phyloP scores from a whole-genome alignment of 2,329 filamentous ascomycete species.

The Fonsecaea monophora region DNA sequence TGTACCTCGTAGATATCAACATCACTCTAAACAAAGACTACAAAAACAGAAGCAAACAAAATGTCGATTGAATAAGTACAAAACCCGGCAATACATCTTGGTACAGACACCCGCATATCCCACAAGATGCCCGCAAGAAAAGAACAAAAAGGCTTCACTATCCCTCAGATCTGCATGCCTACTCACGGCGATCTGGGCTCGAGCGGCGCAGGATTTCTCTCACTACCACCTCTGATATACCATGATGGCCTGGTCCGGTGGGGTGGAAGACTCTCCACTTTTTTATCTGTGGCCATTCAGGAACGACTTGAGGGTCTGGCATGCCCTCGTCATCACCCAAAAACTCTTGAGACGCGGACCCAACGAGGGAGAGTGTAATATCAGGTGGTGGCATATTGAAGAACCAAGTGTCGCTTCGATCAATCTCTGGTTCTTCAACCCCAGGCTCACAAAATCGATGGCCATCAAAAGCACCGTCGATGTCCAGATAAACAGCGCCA shows the following conservation, averaged over 20 bases:
- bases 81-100: background rate
- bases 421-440: conserved; percentile 35
- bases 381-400: conserved; percentile 36
- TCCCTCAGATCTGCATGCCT: background rate
- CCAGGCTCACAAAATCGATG: conserved; percentile 43
- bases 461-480: conserved; percentile 39
- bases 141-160: background rate
- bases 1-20: background rate
- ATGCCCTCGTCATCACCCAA: conserved; percentile 9
- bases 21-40: background rate
- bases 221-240: conserved; percentile 39
- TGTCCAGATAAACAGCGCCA: conserved; percentile 41
- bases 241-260: conserved; percentile 39
- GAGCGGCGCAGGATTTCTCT: conserved; percentile 16
- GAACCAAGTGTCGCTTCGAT: conserved; percentile 42
- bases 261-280: conserved; percentile 40
- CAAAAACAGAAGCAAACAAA: background rate
- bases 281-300: conserved; percentile 27
- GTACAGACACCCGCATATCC: background rate
- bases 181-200: background rate
- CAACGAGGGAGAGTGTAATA: background rate
- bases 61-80: background rate
- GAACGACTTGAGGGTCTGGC: conserved; percentile 12
- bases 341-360: background rate
- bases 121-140: background rate